phyloP scores from a whole-genome alignment of 73 alveolate genomes.

The Diophrys sp. region DNA sequence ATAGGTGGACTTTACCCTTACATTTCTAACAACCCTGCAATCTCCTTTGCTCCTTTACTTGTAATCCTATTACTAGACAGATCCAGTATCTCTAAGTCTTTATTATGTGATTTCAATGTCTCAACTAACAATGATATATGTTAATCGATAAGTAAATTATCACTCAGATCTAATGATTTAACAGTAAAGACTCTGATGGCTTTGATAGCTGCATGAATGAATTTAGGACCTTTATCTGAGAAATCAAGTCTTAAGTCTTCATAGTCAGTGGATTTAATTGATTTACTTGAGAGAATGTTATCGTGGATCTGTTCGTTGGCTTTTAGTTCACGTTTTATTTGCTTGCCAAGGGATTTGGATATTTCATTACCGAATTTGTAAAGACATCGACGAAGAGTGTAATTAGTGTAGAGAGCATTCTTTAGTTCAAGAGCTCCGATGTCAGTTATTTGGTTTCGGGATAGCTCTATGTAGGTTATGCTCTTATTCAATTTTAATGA shows the following conservation, averaged over 20 bases:
- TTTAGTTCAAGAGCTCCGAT: too few relatives aligned
- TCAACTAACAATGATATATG: neutral
- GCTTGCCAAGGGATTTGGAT: neutral
- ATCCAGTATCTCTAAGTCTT: too few relatives aligned
- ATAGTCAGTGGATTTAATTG: neutral
- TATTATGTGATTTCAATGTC: too few relatives aligned
- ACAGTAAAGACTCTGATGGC: neutral
- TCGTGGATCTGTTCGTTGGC: constrained; percentile 2
- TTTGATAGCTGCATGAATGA: constrained; percentile 2
- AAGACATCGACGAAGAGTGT: too few relatives aligned
- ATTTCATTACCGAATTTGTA: neutral
- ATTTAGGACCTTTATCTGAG: constrained; percentile 4
- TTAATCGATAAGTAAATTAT: neutral
- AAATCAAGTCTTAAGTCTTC: neutral
- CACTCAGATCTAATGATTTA: neutral
- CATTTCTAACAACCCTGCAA: too few relatives aligned
- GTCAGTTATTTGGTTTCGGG: too few relatives aligned
- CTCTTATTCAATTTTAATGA: too few relatives aligned
- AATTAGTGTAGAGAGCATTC: too few relatives aligned
- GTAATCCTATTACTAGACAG: too few relatives aligned
- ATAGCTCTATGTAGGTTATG: too few relatives aligned
- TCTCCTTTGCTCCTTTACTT: too few relatives aligned
- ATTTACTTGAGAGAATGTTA: neutral
- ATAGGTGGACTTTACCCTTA: too few relatives aligned
- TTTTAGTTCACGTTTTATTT: neutral